Percentiles rank a stretch among this genome's conserved stretches.
phyloP scores from a whole-genome alignment of 257 asterid genomes.

The Echites panduratus region DNA sequence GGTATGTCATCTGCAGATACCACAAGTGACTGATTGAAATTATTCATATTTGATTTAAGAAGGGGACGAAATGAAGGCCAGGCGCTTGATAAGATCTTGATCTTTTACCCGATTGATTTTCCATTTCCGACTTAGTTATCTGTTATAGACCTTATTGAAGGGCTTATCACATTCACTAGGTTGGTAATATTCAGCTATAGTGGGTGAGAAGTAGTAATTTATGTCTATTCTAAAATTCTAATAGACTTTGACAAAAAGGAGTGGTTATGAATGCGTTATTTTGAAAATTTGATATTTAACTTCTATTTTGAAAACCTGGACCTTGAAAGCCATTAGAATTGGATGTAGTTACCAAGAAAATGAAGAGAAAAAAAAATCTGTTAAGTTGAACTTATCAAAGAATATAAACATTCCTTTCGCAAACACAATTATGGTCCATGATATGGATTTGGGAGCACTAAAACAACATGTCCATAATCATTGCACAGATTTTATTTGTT shows the following conservation, averaged over 20 bases:
- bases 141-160: constrained; percentile 89
- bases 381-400: no score
- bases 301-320: no score
- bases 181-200: constrained; percentile 9
- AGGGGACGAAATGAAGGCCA: constrained; percentile 98
- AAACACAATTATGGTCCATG: no score
- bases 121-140: constrained; percentile 75
- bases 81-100: constrained; percentile 91
- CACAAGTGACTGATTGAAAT: constrained; percentile 51
- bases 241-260: no score
- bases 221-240: neutral
- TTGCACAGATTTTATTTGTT: no score
- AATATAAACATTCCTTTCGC: no score
- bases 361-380: neutral
- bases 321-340: no score
- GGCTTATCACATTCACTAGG: constrained; percentile 91
- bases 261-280: neutral
- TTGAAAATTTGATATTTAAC: no score
- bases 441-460: no score
- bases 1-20: constrained; percentile 56
- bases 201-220: neutral
- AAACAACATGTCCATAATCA: no score
- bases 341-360: neutral
- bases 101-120: constrained; percentile 78
- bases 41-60: constrained; percentile 87